Evolutionary conservation across 306 rosid genomes (phyloP).

Genomic region (Begonia fuchsioides): DNA sequence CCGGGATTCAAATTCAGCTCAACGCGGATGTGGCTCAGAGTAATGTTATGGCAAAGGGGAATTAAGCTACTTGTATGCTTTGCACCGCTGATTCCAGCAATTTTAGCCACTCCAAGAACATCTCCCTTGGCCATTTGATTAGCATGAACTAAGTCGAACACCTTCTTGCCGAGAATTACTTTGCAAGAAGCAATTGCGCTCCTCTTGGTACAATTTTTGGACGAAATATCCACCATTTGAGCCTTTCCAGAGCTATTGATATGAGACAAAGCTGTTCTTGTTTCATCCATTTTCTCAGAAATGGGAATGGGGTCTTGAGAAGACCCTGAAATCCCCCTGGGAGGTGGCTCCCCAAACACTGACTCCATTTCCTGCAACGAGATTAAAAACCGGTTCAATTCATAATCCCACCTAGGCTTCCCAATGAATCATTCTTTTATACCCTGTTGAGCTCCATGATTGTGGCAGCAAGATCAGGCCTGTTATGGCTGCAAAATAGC

Average conservation of each 20-base stretch:
- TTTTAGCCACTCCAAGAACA: slow-evolving; percentile 69
- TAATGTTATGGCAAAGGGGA: slow-evolving; percentile 75
- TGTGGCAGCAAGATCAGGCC: slow-evolving; percentile 32
- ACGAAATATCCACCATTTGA: slow-evolving; percentile 87
- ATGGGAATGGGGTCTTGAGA: slow-evolving; percentile 14
- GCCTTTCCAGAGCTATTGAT: slow-evolving; percentile 58
- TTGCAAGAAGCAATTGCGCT: slow-evolving; percentile 61
- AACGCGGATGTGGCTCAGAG: slow-evolving; percentile 44
- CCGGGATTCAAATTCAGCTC: slow-evolving; percentile 41
- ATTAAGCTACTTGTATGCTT: slow-evolving; percentile 72
- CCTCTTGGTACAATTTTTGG: slow-evolving; percentile 55
- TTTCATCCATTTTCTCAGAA: slow-evolving; percentile 17
- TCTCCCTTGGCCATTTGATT: slow-evolving; percentile 71
- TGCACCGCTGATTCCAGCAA: slow-evolving; percentile 87
- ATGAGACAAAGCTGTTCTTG: slow-evolving; percentile 40
- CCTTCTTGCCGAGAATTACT: slow-evolving; percentile 78
- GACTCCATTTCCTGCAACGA: slow-evolving; percentile 73
- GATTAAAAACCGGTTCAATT: neutral
- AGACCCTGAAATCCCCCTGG: slow-evolving; percentile 29
- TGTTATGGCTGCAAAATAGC: slow-evolving; percentile 26
- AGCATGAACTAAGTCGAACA: slow-evolving; percentile 61
- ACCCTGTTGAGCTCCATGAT: slow-evolving; percentile 76
- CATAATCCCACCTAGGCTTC: neutral
- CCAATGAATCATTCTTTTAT: neutral
- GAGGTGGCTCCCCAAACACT: slow-evolving; percentile 51